These are phyloP conservation scores for Monilinia fructigena DNA, from an alignment of 2,329 filamentous ascomycete species.

Conservation along the genomic window DNA sequence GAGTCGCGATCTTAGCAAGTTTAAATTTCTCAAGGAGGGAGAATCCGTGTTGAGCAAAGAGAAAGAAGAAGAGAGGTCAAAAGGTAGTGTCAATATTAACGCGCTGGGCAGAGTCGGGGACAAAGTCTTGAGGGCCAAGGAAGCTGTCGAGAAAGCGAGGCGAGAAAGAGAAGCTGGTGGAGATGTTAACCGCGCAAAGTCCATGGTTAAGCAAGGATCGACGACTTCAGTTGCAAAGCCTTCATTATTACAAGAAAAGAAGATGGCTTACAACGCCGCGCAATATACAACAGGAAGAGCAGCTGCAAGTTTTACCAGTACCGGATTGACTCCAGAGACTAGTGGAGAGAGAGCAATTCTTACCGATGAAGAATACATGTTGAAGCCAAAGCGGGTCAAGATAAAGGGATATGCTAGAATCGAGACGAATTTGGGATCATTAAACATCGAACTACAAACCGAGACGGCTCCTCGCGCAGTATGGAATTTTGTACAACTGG, in stretches of 20 bases:
- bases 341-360: conserved; percentile 82
- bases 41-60: conserved; percentile 66
- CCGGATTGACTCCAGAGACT: conserved; percentile 88
- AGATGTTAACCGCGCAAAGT: conserved; percentile 53
- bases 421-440: conserved; percentile 76
- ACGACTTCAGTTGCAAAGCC: conserved; percentile 40
- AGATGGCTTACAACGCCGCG: conserved; percentile 77
- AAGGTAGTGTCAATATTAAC: conserved; percentile 71
- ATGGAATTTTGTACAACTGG: conserved; percentile 91
- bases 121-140: conserved; percentile 88
- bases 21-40: conserved; percentile 86
- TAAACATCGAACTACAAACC: conserved; percentile 86
- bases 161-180: conserved; percentile 64
- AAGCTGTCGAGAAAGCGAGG: conserved; percentile 87
- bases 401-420: conserved; percentile 89
- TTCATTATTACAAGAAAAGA: conserved; percentile 56
- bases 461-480: conserved; percentile 91
- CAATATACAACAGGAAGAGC: conserved; percentile 86
- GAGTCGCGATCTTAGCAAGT: conserved; percentile 77
- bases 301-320: conserved; percentile 93
- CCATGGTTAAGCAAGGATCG: conserved; percentile 43
- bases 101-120: conserved; percentile 75
- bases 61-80: conserved; percentile 64
- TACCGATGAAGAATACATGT: conserved; percentile 94
- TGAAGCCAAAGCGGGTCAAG: conserved; percentile 85